Evolutionary conservation across 108 stramenopile species (phyloP), one percentile per base, ranked within the genome.

Genomic region (Discostella pseudostelligera): DNA sequence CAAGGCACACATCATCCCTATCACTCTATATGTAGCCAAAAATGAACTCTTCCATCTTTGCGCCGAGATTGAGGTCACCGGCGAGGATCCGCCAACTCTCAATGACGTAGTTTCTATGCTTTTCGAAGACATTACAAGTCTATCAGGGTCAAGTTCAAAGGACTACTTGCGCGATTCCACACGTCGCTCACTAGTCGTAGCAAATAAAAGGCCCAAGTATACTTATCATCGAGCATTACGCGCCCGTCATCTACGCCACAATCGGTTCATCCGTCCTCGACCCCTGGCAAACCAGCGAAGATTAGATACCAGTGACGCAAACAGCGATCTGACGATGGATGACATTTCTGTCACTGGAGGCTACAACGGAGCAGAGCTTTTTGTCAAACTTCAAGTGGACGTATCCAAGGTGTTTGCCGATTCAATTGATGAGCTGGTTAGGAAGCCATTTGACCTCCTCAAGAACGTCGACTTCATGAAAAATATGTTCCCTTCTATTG

Each of bases 1-100:
- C 44, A 17, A 17, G 17, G 16, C 44, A 14, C 17, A 45, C 44
- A 17, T 45, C 44, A 45, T 45, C 61, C 24, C 39, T 62, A 13
- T 29, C 49, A 28, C 26, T 0, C 13, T 16, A 5, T 17, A 10
- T 8, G 1, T 39, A 67, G 69, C 69, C 39, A 70, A 70, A 29
- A 70, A 70, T 51, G 69, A 70, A 21, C 47, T 70, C 8, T 70
- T 70, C 32, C 60, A 62, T 32, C 61, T 70, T 42, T 70, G 69
- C 35, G 62, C 51, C 1, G 60, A 62, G 51, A 25, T 49, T 14
- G 55, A 36, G 6, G 53, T 50, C n/a, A 55, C 60, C 60, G 62
- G 69, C 14, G 49, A 28, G 17, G 47, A 25, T 19, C 48, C 58
- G 16, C 69, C 69, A 21, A 62, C 24, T 17, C 50, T 70, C 26